Conservation (phyloP, 305 asterid species). For the Euphrasia arctica region DNA sequence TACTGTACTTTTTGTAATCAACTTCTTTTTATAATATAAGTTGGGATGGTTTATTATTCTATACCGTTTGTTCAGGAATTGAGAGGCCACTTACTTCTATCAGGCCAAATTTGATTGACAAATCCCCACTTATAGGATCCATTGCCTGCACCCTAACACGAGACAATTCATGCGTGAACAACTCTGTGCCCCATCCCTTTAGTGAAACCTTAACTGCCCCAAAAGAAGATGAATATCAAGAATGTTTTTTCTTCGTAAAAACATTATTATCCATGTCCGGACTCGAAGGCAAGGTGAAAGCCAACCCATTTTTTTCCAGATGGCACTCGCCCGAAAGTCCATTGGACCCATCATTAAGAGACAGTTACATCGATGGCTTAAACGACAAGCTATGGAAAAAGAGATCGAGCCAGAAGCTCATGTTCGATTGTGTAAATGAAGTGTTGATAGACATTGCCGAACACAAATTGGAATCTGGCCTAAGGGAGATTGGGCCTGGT, state of each 20-base stretch:
- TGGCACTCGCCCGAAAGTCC: slow-evolving; percentile 73
- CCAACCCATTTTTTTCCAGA: slow-evolving; percentile 38
- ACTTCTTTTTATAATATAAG: neutral
- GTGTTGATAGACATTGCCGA: slow-evolving; percentile 53
- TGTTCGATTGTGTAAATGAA: slow-evolving; percentile 73
- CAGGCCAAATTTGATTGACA: slow-evolving; percentile 63
- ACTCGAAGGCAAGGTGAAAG: slow-evolving; percentile 40
- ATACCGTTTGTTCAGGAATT: slow-evolving; percentile 32
- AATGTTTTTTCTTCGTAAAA: slow-evolving; percentile 47
- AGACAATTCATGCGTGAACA: slow-evolving; percentile 50
- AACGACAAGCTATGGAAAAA: slow-evolving; percentile 43
- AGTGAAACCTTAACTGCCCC: slow-evolving; percentile 32
- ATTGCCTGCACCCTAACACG: slow-evolving; percentile 64
- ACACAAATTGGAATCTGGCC: slow-evolving; percentile 42
- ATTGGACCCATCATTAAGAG: slow-evolving; percentile 62
- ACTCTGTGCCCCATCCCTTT: slow-evolving; percentile 43
- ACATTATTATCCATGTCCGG: slow-evolving; percentile 53
- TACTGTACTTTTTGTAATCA: no score
- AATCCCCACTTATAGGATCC: slow-evolving; percentile 81
- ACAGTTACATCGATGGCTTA: slow-evolving; percentile 43
- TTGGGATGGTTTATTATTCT: neutral
- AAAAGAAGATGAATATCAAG: slow-evolving; percentile 50
- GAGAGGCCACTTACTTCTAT: slow-evolving; percentile 31
- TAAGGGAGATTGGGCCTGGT: slow-evolving; percentile 25
- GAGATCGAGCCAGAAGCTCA: slow-evolving; percentile 58